A percentile compares a stretch with the other conserved stretches of the same genome.
Conservation (phyloP, 768 basidiomycete genomes). For the Pleurotus djamor region DNA sequence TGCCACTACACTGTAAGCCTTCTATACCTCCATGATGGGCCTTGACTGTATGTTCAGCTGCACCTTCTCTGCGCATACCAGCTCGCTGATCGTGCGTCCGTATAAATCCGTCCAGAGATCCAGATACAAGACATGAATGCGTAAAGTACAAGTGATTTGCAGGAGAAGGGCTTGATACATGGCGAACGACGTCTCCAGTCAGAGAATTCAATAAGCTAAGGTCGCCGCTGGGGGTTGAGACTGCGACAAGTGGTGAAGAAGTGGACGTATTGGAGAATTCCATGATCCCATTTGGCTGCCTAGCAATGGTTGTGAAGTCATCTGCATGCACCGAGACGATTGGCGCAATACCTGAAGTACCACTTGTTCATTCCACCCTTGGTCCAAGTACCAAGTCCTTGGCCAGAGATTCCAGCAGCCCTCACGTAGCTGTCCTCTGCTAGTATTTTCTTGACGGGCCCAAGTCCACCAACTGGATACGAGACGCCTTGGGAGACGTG, state of each 20-base stretch:
- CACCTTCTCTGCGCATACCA: constrained; percentile 42
- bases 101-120: constrained; percentile 71
- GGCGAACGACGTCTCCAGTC: constrained; percentile 64
- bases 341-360: constrained; percentile 58
- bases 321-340: not conserved
- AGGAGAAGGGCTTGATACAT: constrained; percentile 52
- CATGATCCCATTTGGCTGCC: constrained; percentile 25
- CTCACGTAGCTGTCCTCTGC: constrained; percentile 80
- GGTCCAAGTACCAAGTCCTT: constrained; percentile 75
- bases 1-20: constrained; percentile 77
- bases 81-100: constrained; percentile 73
- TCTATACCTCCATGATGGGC: constrained; percentile 84
- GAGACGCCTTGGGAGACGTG: constrained; percentile 67
- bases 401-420: constrained; percentile 55
- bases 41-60: constrained; percentile 54
- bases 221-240: constrained; percentile 57
- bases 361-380: constrained; percentile 88
- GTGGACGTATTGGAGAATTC: constrained; percentile 48
- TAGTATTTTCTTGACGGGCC: constrained; percentile 70
- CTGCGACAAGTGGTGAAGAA: constrained; percentile 56
- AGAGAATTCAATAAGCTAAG: constrained; percentile 70
- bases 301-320: not conserved
- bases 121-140: constrained; percentile 62
- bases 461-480: constrained; percentile 68
- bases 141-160: constrained; percentile 67